These are phyloP conservation scores for Penicillium occitanis DNA, from an alignment of 2,329 filamentous ascomycete genomes.

Conservation along the genomic window DNA sequence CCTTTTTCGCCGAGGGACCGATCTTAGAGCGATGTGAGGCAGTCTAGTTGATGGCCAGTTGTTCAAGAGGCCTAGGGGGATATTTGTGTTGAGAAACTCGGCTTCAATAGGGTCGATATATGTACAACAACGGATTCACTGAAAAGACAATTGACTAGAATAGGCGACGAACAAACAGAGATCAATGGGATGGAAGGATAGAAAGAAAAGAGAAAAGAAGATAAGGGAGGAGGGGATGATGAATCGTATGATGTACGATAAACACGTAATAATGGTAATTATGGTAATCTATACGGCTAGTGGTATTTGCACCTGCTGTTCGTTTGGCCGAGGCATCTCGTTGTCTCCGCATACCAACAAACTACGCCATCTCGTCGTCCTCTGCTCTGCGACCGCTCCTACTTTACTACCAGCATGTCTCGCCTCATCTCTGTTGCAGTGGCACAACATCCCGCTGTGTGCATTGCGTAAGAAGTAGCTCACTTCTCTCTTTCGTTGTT, in stretches of 20 bases:
- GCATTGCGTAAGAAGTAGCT: neutral
- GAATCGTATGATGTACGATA: neutral
- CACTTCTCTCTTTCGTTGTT: neutral
- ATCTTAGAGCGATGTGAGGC: too few relatives aligned
- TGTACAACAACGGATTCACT: neutral
- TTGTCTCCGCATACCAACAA: neutral
- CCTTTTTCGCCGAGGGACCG: neutral
- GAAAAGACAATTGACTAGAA: neutral
- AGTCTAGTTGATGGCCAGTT: neutral
- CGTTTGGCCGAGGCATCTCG: slow-evolving; percentile 2
- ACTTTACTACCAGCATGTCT: slow-evolving; percentile 10
- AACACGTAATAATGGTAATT: neutral
- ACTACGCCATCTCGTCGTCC: neutral
- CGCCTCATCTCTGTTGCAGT: slow-evolving; percentile 3
- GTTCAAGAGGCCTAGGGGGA: too few relatives aligned
- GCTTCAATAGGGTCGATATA: neutral
- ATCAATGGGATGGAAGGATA: neutral
- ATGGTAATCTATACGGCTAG: slow-evolving; percentile 2
- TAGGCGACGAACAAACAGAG: too few relatives aligned
- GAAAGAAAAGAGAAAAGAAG: neutral
- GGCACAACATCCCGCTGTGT: slow-evolving; percentile 1
- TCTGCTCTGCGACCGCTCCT: neutral
- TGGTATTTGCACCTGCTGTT: neutral
- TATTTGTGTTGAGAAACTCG: too few relatives aligned
- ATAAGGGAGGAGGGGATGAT: neutral